These are phyloP conservation scores for Leucosporidium creatinivorum DNA, from an alignment of 768 basidiomycete species.

Conservation along the genomic window DNA sequence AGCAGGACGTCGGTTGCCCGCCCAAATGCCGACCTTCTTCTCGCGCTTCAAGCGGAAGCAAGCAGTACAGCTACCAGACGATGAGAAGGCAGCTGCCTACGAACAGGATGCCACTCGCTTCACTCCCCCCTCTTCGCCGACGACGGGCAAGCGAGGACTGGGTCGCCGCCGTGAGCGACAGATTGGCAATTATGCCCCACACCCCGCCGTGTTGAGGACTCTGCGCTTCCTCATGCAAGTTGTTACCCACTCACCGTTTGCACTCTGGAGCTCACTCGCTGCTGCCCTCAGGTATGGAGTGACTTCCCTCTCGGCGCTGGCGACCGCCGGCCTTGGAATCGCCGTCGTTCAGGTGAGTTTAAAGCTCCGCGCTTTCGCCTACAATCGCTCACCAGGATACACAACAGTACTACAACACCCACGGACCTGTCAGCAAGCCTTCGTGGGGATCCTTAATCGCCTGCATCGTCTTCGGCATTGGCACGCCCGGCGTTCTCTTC, in stretches of 20 bases:
- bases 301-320: slow-evolving; percentile 18
- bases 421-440: slow-evolving; percentile 25
- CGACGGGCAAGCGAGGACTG: background rate
- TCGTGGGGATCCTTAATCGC: slow-evolving; percentile 28
- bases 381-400: background rate
- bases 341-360: slow-evolving; percentile 10
- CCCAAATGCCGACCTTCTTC: slow-evolving; percentile 6
- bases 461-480: slow-evolving; percentile 26
- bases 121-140: no score
- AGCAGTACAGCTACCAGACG: slow-evolving; percentile 1
- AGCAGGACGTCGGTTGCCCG: background rate
- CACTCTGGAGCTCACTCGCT: background rate
- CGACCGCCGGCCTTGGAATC: slow-evolving; percentile 21
- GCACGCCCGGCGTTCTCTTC: slow-evolving; percentile 20
- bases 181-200: slow-evolving; percentile 19
- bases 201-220: slow-evolving; percentile 11
- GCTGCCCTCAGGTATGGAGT: slow-evolving; percentile 10
- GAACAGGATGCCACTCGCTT: slow-evolving; percentile 15
- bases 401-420: slow-evolving; percentile 24
- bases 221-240: slow-evolving; percentile 17
- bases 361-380: background rate
- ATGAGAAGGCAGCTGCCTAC: slow-evolving; percentile 16
- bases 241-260: no score
- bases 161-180: background rate
- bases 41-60: background rate